These are phyloP conservation scores for Iris macrosiphon DNA, from an alignment of 106 monocot genomes.

Conservation along the genomic window DNA sequence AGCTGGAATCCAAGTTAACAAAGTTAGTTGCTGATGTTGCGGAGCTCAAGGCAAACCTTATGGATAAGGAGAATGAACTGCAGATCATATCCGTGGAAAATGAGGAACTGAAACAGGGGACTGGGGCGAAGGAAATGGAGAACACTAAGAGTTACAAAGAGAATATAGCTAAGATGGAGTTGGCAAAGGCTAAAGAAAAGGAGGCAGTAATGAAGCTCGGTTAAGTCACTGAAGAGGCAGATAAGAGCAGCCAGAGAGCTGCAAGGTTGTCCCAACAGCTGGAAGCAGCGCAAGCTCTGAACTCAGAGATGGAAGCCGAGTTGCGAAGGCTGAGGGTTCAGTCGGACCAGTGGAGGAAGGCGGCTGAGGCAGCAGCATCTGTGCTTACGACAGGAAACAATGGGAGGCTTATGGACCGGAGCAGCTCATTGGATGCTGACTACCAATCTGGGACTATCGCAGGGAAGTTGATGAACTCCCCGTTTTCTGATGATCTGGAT, in stretches of 20 bases:
- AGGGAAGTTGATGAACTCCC: constrained; percentile 50
- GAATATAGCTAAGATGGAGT: constrained; percentile 29
- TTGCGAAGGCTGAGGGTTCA: constrained; percentile 69
- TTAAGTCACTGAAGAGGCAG: constrained; percentile 41
- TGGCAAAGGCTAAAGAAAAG: constrained; percentile 50
- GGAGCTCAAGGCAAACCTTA: constrained; percentile 44
- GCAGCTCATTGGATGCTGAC: constrained; percentile 44
- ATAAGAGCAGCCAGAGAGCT: constrained; percentile 30
- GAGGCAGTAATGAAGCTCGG: constrained; percentile 40
- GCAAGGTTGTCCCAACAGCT: constrained; percentile 44
- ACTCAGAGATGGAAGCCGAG: constrained; percentile 59
- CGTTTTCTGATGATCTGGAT: constrained; percentile 43
- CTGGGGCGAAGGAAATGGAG: constrained; percentile 29
- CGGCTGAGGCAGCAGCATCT: constrained; percentile 79
- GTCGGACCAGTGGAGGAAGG: constrained; percentile 94
- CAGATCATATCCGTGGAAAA: constrained; percentile 48
- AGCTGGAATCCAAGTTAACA: constrained; percentile 16
- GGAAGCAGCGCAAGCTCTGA: constrained; percentile 30
- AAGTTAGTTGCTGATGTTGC: constrained; percentile 19
- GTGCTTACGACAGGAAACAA: constrained; percentile 39
- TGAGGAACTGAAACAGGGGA: constrained; percentile 33
- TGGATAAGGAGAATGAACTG: constrained; percentile 56
- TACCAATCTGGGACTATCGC: constrained; percentile 35
- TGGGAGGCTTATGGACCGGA: constrained; percentile 44
- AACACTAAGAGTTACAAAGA: constrained; percentile 14